Evolutionary conservation across 2,329 filamentous ascomycete species (phyloP), one percentile per base, ranked within the genome.

Genomic region (Aspergillus spinulosporus): DNA sequence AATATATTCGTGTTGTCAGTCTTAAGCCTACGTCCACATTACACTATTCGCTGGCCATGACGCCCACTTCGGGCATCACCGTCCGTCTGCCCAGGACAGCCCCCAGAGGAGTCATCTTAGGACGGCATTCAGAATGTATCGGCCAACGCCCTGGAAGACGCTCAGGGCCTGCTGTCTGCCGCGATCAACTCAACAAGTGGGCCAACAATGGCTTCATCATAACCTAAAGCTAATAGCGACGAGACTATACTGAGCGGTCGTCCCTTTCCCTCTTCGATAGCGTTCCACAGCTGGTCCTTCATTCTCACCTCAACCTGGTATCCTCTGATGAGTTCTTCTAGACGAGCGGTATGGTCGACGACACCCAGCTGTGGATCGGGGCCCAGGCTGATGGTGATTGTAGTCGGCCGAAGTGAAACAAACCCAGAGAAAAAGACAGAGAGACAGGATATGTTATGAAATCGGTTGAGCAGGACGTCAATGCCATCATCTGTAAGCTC

Each of bases 321-420:
- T 29, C 62, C 58, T 12, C 64, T 48, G 28, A 70, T 53, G 34
- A 68, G 21, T 26, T 52, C 45, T 47, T 64, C 62, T 31, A 70
- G 56, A 4, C 59, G 55, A 5, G 52, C 11, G 3, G 34, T 58
- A 28, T 62, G 65, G 31, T 66, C 62, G 1, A 64, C 31, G 5
- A 66, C 59, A n/a, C 54, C 59, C 12, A 69, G 44, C 15, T 69
- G 64, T 12, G 67, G 66, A 44, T 72, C 68, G 5, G 65, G 50
- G 2, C 71, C 74, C n/a, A 77, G 61, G 5, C 66, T 66, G 59
- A 76, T 62, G 6, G 65, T 66, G 59, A 76, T 68, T 9, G 66
- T 70, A 66, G 76, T 73, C n/a, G 26, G 26, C 43, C 12, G 2
- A 2, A 7, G 9, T 14, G 9, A 4, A 4, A 3, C 3, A 1